A percentile compares a stretch with the other conserved stretches of the same genome.
These are phyloP conservation scores for Bipolaris bicolor DNA, from an alignment of 2,329 filamentous ascomycete species.

Conservation along the genomic window DNA sequence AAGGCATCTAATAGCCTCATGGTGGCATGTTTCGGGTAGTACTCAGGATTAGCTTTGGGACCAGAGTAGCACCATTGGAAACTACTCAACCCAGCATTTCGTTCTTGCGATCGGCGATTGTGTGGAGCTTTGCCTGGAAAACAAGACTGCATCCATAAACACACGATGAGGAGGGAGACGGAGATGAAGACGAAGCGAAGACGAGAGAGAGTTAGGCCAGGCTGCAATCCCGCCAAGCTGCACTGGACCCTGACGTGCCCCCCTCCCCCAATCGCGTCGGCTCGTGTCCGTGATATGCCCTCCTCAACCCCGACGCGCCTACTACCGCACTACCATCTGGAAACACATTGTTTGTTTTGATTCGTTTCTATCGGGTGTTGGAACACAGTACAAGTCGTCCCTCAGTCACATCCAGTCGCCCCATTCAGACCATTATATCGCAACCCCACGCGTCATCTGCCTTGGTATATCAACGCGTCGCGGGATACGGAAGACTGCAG, in stretches of 20 bases:
- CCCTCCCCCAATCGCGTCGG: constrained; percentile 26
- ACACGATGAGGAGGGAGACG: not conserved
- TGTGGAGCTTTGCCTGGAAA: not conserved
- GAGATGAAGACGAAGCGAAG: not conserved
- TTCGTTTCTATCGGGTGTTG: constrained; percentile 3
- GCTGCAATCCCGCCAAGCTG: constrained; percentile 16
- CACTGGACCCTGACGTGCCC: constrained; percentile 26
- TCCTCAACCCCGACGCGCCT: constrained; percentile 33
- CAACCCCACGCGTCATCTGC: constrained; percentile 13
- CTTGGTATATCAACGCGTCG: constrained; percentile 31
- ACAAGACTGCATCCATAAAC: not conserved
- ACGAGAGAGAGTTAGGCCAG: not conserved
- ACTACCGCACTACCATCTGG: constrained; percentile 22
- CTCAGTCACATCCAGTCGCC: constrained; percentile 1
- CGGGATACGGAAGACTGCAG: constrained; percentile 15
- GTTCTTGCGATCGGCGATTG: not conserved
- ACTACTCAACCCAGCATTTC: not conserved
- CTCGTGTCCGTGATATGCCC: constrained; percentile 20
- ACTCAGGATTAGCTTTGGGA: no score
- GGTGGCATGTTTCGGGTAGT: no score
- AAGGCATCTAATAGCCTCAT: not conserved
- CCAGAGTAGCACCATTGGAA: not conserved
- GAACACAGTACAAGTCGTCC: constrained; percentile 10
- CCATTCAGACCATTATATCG: constrained; percentile 1
- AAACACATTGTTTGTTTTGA: constrained; percentile 5